Conservation (phyloP, 305 asterid species). For the Fraxinus ornus region DNA sequence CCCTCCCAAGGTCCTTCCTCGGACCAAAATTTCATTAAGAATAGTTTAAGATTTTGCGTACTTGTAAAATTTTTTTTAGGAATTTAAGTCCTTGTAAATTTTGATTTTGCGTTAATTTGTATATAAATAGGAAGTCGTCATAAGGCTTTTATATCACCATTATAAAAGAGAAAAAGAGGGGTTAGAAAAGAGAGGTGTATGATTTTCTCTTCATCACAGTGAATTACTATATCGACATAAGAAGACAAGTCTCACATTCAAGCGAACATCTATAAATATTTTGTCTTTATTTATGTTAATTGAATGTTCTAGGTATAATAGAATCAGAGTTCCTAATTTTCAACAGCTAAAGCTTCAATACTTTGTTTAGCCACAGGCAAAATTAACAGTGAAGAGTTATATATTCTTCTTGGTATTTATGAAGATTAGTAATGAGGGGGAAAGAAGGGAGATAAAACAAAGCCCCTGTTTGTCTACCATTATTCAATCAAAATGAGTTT, state of each 20-base stretch:
- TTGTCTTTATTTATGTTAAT: neutral
- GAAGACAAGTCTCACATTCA: neutral
- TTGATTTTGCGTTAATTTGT: neutral
- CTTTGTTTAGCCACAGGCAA: neutral
- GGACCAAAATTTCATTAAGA: neutral
- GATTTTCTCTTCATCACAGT: neutral
- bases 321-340: too few relatives aligned
- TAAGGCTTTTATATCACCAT: neutral
- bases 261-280: neutral
- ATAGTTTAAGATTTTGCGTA: neutral
- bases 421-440: neutral
- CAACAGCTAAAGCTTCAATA: neutral
- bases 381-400: neutral
- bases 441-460: neutral
- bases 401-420: neutral
- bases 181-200: neutral
- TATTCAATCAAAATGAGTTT: too few relatives aligned
- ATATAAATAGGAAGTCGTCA: neutral
- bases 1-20: neutral
- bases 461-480: neutral
- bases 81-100: neutral
- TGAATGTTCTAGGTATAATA: neutral
- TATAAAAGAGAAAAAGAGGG: neutral
- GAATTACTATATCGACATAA: too few relatives aligned
- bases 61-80: too few relatives aligned